phyloP scores from a whole-genome alignment of 768 basidiomycete species.

The Goffeauzyma gilvescens region DNA sequence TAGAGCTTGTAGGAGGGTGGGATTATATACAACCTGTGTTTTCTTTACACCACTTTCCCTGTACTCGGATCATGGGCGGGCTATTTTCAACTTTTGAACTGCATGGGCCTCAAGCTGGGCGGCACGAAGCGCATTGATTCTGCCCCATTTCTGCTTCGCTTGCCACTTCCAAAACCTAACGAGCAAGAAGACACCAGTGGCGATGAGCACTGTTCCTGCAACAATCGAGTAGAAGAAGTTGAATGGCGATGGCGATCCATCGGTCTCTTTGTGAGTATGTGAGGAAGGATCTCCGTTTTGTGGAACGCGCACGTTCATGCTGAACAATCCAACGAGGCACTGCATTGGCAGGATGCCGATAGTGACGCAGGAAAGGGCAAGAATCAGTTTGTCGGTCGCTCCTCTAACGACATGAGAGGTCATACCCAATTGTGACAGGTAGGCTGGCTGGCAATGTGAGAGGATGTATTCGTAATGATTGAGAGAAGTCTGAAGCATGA shows the following conservation, averaged over 20 bases:
- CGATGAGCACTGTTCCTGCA: conserved; percentile 36
- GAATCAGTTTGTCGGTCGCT: conserved; percentile 46
- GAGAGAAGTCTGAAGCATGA: conserved; percentile 66
- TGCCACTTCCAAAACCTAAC: conserved; percentile 49
- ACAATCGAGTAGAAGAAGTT: conserved; percentile 45
- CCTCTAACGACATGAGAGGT: conserved; percentile 44
- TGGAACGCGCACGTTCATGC: conserved; percentile 50
- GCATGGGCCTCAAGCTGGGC: too few relatives aligned
- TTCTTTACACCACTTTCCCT: too few relatives aligned
- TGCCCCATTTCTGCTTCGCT: conserved; percentile 39
- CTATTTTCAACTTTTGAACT: too few relatives aligned
- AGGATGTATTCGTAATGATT: conserved; percentile 73
- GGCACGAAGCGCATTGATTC: too few relatives aligned
- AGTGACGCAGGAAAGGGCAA: conserved; percentile 49
- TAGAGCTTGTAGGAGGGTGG: too few relatives aligned
- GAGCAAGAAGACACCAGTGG: conserved; percentile 36
- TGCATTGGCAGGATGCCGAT: conserved; percentile 51
- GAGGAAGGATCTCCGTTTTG: conserved; percentile 34
- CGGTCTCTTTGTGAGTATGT: conserved; percentile 10
- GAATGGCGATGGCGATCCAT: conserved; percentile 33
- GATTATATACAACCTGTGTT: too few relatives aligned
- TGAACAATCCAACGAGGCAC: conserved; percentile 41
- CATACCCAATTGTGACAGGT: conserved; percentile 55
- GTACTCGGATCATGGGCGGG: too few relatives aligned
- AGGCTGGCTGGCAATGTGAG: conserved; percentile 68